phyloP scores from a whole-genome alignment of 768 basidiomycete species.

The Tulasnella sp. region DNA sequence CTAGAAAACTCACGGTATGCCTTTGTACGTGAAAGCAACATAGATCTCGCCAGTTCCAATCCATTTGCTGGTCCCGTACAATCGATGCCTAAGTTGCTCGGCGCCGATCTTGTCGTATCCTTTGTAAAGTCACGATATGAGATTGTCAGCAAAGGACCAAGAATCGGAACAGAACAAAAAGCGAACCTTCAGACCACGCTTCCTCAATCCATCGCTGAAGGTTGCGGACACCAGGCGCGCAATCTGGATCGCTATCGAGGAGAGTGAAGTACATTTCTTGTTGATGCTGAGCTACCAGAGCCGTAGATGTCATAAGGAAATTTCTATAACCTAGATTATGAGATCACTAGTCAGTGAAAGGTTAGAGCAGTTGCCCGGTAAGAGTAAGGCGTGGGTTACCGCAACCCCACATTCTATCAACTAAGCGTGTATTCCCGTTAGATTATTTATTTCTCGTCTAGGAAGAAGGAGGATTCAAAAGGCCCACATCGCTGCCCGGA shows the following conservation, averaged over 20 bases:
- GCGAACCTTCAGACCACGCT: constrained; percentile 61
- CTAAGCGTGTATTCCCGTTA: background rate
- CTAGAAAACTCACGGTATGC: constrained; percentile 57
- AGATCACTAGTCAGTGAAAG: background rate
- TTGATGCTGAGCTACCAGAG: constrained; percentile 51
- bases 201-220: constrained; percentile 70
- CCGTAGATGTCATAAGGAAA: constrained; percentile 65
- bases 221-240: constrained; percentile 53
- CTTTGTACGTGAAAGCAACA: constrained; percentile 64
- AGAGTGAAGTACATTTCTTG: constrained; percentile 54
- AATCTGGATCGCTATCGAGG: constrained; percentile 32
- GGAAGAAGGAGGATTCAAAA: background rate
- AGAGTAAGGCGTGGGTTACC: constrained; percentile 36
- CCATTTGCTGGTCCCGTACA: constrained; percentile 55
- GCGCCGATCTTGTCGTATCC: constrained; percentile 71
- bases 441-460: background rate
- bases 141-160: background rate
- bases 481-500: constrained; percentile 41
- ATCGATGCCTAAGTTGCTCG: constrained; percentile 39
- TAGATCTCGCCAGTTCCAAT: constrained; percentile 77
- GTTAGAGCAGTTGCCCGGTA: background rate
- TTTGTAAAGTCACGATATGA: constrained; percentile 19
- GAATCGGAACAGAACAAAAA: background rate
- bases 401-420: constrained; percentile 59
- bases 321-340: constrained; percentile 55